Evolutionary conservation across 345 rosid genomes (phyloP).

Genomic region (Psidium friedrichsthalianum): DNA sequence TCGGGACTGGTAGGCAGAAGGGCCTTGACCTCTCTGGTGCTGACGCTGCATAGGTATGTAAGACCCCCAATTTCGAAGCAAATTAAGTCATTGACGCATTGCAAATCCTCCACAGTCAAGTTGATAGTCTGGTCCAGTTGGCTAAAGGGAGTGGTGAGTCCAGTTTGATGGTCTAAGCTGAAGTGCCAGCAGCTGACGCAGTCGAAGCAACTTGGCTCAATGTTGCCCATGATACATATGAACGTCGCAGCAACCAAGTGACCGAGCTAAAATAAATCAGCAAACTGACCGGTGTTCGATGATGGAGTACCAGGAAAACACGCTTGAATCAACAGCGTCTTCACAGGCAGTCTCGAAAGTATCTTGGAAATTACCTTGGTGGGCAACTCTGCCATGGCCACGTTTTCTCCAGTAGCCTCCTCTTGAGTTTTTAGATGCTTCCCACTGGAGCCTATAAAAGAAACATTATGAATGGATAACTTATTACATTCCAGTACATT

Average conservation of each 20-base stretch:
- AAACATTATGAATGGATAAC: not conserved
- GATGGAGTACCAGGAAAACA: not conserved
- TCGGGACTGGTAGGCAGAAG: not conserved
- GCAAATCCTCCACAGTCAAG: not conserved
- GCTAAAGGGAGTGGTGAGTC: not conserved
- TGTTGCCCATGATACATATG: not conserved
- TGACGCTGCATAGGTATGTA: not conserved
- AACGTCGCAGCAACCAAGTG: not conserved
- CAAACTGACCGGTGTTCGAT: not conserved
- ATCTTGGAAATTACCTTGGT: not conserved
- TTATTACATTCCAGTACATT: not conserved
- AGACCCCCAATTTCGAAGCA: not conserved
- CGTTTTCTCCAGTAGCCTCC: not conserved
- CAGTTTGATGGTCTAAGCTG: not conserved
- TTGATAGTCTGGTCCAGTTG: not conserved
- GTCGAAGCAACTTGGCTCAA: not conserved
- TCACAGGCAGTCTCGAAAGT: not conserved
- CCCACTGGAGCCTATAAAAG: not conserved
- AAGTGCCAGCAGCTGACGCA: not conserved
- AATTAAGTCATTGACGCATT: not conserved
- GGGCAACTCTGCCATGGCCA: not conserved
- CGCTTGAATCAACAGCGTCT: not conserved
- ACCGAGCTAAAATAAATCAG: not conserved
- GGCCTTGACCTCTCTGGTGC: not conserved
- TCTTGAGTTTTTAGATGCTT: not conserved